phyloP scores from a whole-genome alignment of 139 green algal species.

The Coelastrella sp. region DNA sequence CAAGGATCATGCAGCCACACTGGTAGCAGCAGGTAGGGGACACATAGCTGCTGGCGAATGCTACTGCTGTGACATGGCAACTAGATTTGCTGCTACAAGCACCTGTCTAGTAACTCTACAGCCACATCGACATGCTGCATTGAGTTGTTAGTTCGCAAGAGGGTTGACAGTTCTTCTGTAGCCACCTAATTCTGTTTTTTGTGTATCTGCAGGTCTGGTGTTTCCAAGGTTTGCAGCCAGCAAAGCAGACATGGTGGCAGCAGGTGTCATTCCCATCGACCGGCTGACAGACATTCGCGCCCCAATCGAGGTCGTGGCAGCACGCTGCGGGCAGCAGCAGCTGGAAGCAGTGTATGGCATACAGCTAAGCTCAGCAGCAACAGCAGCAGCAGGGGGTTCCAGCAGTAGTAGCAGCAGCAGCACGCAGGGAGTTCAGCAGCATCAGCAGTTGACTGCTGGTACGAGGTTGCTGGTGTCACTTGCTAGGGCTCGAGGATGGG shows the following conservation, averaged over 20 bases:
- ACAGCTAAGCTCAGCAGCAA: conserved; percentile 24
- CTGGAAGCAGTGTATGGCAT: conserved; percentile 87
- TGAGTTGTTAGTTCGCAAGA: not conserved
- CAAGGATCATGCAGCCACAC: conserved; percentile 99
- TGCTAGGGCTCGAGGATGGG: conserved; percentile 77
- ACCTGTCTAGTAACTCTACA: no score
- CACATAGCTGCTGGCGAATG: no score
- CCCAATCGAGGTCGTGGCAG: conserved; percentile 80
- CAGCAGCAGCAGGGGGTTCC: not conserved
- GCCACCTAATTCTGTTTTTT: no score
- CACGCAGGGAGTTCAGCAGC: not conserved
- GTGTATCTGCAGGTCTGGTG: conserved; percentile 87
- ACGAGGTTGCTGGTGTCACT: conserved; percentile 69
- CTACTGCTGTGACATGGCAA: no score
- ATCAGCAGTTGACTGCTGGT: conserved; percentile 50
- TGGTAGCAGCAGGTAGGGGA: conserved; percentile 72
- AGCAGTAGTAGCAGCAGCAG: conserved; percentile 37
- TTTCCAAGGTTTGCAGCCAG: conserved; percentile 91
- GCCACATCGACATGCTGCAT: not conserved
- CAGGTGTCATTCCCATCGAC: conserved; percentile 98
- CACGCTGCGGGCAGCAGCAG: conserved; percentile 61
- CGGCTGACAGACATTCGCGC: conserved; percentile 90
- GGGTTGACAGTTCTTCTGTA: no score
- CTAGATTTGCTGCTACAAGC: no score
- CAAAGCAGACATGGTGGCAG: conserved; percentile 96